Base-by-base conservation (phyloP, 371 early-diverging fungal species). In the Apophysomyces trapeziformis region DNA sequence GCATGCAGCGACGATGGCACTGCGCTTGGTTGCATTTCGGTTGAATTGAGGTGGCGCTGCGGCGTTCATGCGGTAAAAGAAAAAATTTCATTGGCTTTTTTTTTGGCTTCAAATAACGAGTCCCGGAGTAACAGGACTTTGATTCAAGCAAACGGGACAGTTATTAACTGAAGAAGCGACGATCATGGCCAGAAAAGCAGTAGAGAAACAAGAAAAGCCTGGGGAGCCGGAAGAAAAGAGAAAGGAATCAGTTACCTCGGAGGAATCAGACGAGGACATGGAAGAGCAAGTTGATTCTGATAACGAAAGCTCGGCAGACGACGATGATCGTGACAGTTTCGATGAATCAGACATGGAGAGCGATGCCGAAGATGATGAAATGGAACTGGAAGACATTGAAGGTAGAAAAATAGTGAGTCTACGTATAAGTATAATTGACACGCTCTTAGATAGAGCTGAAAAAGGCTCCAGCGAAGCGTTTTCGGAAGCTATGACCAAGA, bases 401-500 rank as follows among this genome's bases (percentile, higher is more conserved):
- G 64, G 67, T 58, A 68, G 44, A 37, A 35, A 26, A 26, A 26
- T 26, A 26, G 2, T 26, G 32, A 26, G 1, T 2, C 3, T 57
- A 32, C 35, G 12, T 46, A 38, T n/a, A 9, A 8, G 38, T 57
- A 21, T 21, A 7, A 11, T 57, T 59, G 8, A 62, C 35, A 37
- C 18, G 2, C 44, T 39, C 6, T 37, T 65, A 78, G 78, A 71
- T 36, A 64, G 72, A 56, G 74, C 78, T 8, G 82, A 83, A 70
- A 84, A 84, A 68, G 74, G 73, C 32, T 78, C 74, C 14, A 75
- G 73, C 37, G 84, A 84, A 50, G 85, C 79, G 57, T 85, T 85
- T 72, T 83, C 83, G 13, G 82, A 82, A 62, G 87, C 90, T 37
- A 91, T 91, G 85, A 82, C 87, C 44, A 88, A 87, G 72, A 89